Percentiles rank a stretch among this genome's conserved stretches.
These are phyloP conservation scores for Ambrosiella cleistominuta DNA, from an alignment of 2,329 filamentous ascomycete species.

Conservation along the genomic window DNA sequence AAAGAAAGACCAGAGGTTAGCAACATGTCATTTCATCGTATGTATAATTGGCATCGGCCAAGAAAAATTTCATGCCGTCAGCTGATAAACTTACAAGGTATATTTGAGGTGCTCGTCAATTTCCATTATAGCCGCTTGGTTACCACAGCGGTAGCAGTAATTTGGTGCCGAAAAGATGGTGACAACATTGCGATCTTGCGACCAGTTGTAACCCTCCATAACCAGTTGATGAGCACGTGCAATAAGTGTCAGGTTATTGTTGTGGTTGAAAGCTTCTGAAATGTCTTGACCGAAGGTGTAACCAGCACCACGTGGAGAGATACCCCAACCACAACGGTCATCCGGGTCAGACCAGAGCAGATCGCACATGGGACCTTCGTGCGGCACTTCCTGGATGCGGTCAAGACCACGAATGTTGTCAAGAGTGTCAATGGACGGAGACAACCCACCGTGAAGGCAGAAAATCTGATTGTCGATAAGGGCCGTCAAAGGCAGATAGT, in stretches of 20 bases:
- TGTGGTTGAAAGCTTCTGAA: conserved; percentile 97
- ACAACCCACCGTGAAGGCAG: conserved; percentile 91
- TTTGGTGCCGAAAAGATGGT: conserved; percentile 93
- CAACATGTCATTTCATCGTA: neutral
- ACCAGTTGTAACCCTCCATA: conserved; percentile 99
- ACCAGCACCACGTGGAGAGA: conserved; percentile 82
- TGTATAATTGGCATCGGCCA: neutral
- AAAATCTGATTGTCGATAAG: conserved; percentile 99
- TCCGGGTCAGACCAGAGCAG: conserved; percentile 96
- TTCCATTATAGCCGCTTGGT: conserved; percentile 99
- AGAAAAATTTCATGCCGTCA: neutral
- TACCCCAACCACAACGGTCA: conserved; percentile 90
- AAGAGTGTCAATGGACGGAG: conserved; percentile 86
- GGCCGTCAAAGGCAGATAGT: conserved; percentile 91
- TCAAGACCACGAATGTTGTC: conserved; percentile 92
- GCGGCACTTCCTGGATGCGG: conserved; percentile 93
- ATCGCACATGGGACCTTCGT: conserved; percentile 97
- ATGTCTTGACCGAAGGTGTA: conserved; percentile 97
- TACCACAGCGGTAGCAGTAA: conserved; percentile 98
- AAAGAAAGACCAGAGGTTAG: conserved; percentile 18
- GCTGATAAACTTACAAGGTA: conserved; percentile 64
- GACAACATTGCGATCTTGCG: conserved; percentile 92
- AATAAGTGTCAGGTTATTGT: conserved; percentile 91
- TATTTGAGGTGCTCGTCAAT: conserved; percentile 99
- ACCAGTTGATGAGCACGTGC: conserved; percentile 94